Conservation (phyloP, 345 rosid genomes). For the Citrus cavaleriei region DNA sequence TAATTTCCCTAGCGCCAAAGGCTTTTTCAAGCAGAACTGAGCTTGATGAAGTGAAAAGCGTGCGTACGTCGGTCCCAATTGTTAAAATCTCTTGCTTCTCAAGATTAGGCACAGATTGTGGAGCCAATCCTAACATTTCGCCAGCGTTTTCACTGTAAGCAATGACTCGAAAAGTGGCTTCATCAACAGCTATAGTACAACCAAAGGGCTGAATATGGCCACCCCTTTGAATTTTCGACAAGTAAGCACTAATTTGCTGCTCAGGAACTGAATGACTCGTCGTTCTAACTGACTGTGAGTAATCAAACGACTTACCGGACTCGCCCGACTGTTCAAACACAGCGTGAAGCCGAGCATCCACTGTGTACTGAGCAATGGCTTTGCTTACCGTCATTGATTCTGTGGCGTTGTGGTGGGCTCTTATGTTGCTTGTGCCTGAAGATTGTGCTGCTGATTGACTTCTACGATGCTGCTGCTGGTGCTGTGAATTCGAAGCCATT, state of each 20-base stretch:
- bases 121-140: conserved; percentile 81
- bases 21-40: conserved; percentile 68
- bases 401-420: conserved; percentile 19
- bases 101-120: conserved; percentile 79
- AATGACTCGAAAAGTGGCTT: conserved; percentile 57
- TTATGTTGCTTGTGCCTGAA: conserved; percentile 39
- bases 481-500: conserved; percentile 33
- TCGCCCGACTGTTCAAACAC: conserved; percentile 88
- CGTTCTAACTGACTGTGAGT: conserved; percentile 66
- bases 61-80: conserved; percentile 69
- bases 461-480: conserved; percentile 12
- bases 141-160: conserved; percentile 83
- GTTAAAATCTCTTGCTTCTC: conserved; percentile 61
- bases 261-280: conserved; percentile 65
- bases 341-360: conserved; percentile 90
- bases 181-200: conserved; percentile 84
- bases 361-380: conserved; percentile 93
- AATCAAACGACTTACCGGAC: conserved; percentile 84
- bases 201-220: conserved; percentile 92
- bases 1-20: conserved; percentile 82
- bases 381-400: conserved; percentile 58
- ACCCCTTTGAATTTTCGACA: conserved; percentile 88
- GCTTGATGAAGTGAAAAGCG: conserved; percentile 62
- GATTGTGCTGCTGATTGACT: conserved; percentile 28
- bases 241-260: conserved; percentile 78